Conservation (phyloP, 2,329 filamentous ascomycete species). For the Thielaviopsis euricoi region DNA sequence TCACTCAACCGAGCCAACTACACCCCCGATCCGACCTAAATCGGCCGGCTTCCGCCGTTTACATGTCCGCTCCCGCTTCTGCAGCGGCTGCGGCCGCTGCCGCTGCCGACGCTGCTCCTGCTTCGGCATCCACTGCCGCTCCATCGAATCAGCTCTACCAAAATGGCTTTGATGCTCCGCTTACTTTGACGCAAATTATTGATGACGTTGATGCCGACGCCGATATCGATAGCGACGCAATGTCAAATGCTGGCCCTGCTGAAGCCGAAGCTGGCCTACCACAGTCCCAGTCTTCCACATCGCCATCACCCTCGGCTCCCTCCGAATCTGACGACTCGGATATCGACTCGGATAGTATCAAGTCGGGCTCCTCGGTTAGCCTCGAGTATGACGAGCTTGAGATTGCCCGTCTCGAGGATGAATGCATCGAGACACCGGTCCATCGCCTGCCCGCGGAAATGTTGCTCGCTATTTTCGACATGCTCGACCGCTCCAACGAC, state of each 20-base stretch:
- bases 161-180: slow-evolving; percentile 3
- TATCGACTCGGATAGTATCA: slow-evolving; percentile 77
- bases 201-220: not conserved
- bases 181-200: slow-evolving; percentile 20
- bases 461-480: slow-evolving; percentile 80
- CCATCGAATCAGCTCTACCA: not conserved
- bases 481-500: slow-evolving; percentile 59
- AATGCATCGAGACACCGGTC: slow-evolving; percentile 59
- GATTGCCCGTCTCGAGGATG: slow-evolving; percentile 50
- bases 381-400: slow-evolving; percentile 56
- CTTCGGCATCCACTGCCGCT: not conserved
- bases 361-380: slow-evolving; percentile 82
- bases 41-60: not conserved
- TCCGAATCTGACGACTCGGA: slow-evolving; percentile 84
- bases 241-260: not conserved
- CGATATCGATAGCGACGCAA: not conserved
- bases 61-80: not conserved
- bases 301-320: slow-evolving; percentile 57
- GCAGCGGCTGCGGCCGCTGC: too few relatives aligned
- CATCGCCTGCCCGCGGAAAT: slow-evolving; percentile 83
- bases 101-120: not conserved
- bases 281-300: slow-evolving; percentile 28
- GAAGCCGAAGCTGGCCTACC: not conserved
- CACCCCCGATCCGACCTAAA: not conserved
- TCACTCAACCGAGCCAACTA: too few relatives aligned